phyloP scores from a whole-genome alignment of 495 filamentous ascomycete genomes.

The Podospora didyma region DNA sequence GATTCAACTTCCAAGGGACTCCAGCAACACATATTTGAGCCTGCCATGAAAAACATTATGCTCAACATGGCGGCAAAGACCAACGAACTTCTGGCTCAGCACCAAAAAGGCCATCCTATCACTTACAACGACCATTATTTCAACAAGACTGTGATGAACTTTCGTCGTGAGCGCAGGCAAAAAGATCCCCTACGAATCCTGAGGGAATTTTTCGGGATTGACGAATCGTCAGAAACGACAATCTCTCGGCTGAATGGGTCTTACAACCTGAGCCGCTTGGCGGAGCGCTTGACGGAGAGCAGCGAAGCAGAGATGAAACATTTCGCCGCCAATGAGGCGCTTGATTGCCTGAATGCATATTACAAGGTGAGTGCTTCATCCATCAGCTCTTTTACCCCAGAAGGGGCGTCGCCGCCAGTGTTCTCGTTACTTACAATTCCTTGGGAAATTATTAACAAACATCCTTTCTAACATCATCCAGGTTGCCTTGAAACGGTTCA shows the following conservation, averaged over 20 bases:
- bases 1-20: constrained; percentile 27
- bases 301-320: constrained; percentile 37
- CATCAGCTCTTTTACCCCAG: too few species aligned
- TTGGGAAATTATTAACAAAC: too few species aligned
- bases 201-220: constrained; percentile 16
- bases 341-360: constrained; percentile 49
- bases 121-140: constrained; percentile 55
- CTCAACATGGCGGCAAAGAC: constrained; percentile 24
- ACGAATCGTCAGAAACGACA: constrained; percentile 1
- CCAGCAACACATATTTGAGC: constrained; percentile 24
- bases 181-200: constrained; percentile 13
- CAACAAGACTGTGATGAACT: constrained; percentile 44
- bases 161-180: constrained; percentile 22
- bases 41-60: constrained; percentile 24
- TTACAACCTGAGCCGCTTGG: constrained; percentile 23
- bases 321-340: constrained; percentile 40
- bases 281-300: constrained; percentile 15
- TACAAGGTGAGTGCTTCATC: constrained; percentile 37
- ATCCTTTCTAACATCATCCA: constrained; percentile 23
- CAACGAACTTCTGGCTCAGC: constrained; percentile 30
- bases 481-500: constrained; percentile 58
- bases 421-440: neutral
- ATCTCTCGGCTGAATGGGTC: neutral
- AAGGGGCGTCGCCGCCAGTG: too few species aligned
- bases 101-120: constrained; percentile 42